Base-by-base conservation (phyloP, 768 basidiomycete species). In the Mycena chlorophos region DNA sequence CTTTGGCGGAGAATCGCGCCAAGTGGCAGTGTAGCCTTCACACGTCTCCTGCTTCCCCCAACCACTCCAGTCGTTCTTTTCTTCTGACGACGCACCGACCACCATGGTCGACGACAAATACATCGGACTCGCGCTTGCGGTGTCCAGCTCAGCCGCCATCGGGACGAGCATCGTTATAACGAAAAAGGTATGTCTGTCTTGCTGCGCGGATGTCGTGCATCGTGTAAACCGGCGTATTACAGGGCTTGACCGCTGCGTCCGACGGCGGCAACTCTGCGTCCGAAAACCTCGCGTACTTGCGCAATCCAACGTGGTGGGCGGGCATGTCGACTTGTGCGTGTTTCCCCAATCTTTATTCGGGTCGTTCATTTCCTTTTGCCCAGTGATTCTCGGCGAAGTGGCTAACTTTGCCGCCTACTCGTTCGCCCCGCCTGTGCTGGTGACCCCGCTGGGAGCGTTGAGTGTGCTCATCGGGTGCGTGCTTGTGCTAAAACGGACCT, bases 111-210 rank as follows among this genome's bases (percentile, higher is more conserved):
- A 97, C 65, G 96, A 97, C 75, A 97, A 94, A 76, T 96, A 94
- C 69, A 92, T 98, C 47, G 97, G 97, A 28, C 82, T 99, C 50
- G 81, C 84, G 23, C 84, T 99, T 52, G 95, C 97, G 51, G 73
- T 98, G 47, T 85, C 87, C 19, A 84, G 92, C 63, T 89, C 91
- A 13, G 67, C 91, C 23, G 86, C 89, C 55, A 98, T 98, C 63
- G 96, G 97, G 48, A 91, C 89, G 34, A 96, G 94, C 71, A 97
- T 94, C 71, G 97, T 99, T 68, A 96, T 99, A 69, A 99, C 96
- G 17, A 99, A 99, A 84, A 98, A 97, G 88, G 96, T 90, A 49
- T 61, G 73, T 45, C 10, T 2, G 37, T 51, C 17, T 50, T 40
- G n/a, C n/a, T n/a, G n/a, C n/a, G 49, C 43, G 46, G 37, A 34